phyloP scores from a whole-genome alignment of 768 basidiomycete species.

The Phlebiopsis gigantea region DNA sequence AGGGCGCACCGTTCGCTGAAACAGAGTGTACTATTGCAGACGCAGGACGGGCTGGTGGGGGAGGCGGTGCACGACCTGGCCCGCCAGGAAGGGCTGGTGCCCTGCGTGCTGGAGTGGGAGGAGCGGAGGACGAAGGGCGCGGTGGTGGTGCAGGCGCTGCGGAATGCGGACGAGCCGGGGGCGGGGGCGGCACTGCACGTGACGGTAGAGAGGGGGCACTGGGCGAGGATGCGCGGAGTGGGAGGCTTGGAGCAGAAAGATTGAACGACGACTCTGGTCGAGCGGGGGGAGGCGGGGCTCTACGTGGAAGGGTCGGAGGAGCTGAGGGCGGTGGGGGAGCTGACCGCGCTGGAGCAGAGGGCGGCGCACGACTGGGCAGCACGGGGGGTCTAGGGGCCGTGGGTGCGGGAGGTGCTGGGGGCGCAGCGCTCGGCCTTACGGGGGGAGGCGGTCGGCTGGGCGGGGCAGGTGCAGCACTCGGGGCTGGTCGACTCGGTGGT shows the following conservation, averaged over 20 bases:
- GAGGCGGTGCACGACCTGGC: constrained; percentile 24
- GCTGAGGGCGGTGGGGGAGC: constrained; percentile 26
- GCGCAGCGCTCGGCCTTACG: constrained; percentile 18
- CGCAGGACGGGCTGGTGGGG: constrained; percentile 21
- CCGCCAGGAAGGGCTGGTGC: constrained; percentile 23
- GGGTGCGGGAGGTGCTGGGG: constrained; percentile 27
- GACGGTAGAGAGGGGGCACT: constrained; percentile 29
- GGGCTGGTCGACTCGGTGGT: constrained; percentile 28
- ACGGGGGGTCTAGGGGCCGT: constrained; percentile 10
- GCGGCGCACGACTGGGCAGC: constrained; percentile 19
- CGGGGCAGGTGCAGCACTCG: constrained; percentile 25
- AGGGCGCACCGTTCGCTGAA: constrained; percentile 20
- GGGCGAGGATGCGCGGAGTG: constrained; percentile 32
- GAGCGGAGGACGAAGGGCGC: constrained; percentile 18
- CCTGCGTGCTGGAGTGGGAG: constrained; percentile 18
- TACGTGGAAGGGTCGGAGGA: constrained; percentile 16
- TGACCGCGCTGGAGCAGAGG: constrained; percentile 31
- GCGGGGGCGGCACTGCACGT: constrained; percentile 31
- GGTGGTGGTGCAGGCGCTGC: constrained; percentile 21
- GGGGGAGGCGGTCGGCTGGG: constrained; percentile 25
- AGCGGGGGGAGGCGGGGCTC: constrained; percentile 10
- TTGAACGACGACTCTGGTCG: background rate
- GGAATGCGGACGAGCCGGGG: constrained; percentile 23
- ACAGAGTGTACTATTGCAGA: constrained; percentile 17
- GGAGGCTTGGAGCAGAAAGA: constrained; percentile 13